Evolutionary conservation across 768 basidiomycete genomes (phyloP).

Genomic region (Lentinula edodes): DNA sequence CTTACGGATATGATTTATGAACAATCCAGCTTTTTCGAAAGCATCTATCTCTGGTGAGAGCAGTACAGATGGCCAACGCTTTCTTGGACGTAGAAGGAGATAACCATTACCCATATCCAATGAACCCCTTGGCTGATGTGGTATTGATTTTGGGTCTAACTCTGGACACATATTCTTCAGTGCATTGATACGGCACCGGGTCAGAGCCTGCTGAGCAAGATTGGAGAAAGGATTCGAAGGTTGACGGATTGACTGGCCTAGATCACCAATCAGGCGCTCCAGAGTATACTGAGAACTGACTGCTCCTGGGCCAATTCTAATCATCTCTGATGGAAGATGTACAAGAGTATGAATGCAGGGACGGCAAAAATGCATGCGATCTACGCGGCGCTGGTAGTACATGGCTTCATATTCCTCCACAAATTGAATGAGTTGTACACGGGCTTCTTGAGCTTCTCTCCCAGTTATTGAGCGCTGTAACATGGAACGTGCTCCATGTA

Average conservation of each 20-base stretch:
- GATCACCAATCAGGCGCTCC: slow-evolving; percentile 11
- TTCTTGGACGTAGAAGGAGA: too few species aligned
- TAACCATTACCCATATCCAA: too few species aligned
- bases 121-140: too few species aligned
- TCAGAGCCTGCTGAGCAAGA: slow-evolving; percentile 8
- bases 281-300: slow-evolving; percentile 16
- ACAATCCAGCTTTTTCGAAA: too few species aligned
- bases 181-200: slow-evolving; percentile 10
- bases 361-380: slow-evolving; percentile 23
- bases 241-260: slow-evolving; percentile 9
- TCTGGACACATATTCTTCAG: slow-evolving; percentile 14
- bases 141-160: neutral
- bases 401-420: slow-evolving; percentile 21
- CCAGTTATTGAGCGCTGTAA: slow-evolving; percentile 13
- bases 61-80: too few species aligned
- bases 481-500: slow-evolving; percentile 16
- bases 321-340: slow-evolving; percentile 20
- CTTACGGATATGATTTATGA: too few species aligned
- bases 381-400: slow-evolving; percentile 17
- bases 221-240: slow-evolving; percentile 14
- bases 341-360: slow-evolving; percentile 19
- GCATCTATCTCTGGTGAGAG: too few species aligned
- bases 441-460: slow-evolving; percentile 11
- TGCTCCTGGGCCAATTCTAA: slow-evolving; percentile 11
- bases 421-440: slow-evolving; percentile 16